Percentiles rank a stretch among this genome's conserved stretches.
phyloP scores from a whole-genome alignment of 345 rosid genomes.

The Trapa incisa region DNA sequence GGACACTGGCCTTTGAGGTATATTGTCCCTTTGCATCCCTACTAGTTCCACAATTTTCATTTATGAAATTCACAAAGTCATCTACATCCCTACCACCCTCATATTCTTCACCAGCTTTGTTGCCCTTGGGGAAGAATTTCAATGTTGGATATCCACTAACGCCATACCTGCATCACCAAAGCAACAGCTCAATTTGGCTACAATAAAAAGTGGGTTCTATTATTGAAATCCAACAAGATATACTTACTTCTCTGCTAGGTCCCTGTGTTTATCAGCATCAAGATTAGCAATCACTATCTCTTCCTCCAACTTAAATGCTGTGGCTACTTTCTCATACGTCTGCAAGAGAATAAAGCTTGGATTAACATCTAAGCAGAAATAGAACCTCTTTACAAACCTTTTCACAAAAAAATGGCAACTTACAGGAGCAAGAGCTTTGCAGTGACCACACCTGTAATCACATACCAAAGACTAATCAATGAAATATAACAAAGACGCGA shows the following conservation, averaged over 20 bases:
- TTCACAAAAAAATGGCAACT: conserved; percentile 11
- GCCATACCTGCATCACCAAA: conserved; percentile 42
- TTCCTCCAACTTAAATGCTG: conserved; percentile 63
- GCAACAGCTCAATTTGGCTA: neutral
- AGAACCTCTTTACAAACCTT: neutral
- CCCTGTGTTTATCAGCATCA: conserved; percentile 81
- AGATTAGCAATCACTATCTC: conserved; percentile 82
- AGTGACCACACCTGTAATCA: conserved; percentile 86
- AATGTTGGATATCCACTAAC: conserved; percentile 88
- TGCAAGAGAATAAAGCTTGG: conserved; percentile 16
- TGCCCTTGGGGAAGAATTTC: conserved; percentile 80
- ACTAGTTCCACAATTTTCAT: conserved; percentile 69
- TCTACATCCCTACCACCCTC: conserved; percentile 85
- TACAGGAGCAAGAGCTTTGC: conserved; percentile 97
- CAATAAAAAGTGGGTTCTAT: neutral
- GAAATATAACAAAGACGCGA: neutral
- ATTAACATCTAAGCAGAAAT: conserved; percentile 1
- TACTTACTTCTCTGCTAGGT: conserved; percentile 74
- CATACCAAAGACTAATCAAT: neutral
- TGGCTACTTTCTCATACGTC: conserved; percentile 84
- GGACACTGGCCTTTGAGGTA: conserved; percentile 46
- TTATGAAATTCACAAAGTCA: conserved; percentile 77
- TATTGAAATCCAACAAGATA: neutral
- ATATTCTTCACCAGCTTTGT: conserved; percentile 91
- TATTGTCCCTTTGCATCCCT: conserved; percentile 85